phyloP scores from a whole-genome alignment of 2,329 filamentous ascomycete genomes.

The Pseudohalonectria lignicola region DNA sequence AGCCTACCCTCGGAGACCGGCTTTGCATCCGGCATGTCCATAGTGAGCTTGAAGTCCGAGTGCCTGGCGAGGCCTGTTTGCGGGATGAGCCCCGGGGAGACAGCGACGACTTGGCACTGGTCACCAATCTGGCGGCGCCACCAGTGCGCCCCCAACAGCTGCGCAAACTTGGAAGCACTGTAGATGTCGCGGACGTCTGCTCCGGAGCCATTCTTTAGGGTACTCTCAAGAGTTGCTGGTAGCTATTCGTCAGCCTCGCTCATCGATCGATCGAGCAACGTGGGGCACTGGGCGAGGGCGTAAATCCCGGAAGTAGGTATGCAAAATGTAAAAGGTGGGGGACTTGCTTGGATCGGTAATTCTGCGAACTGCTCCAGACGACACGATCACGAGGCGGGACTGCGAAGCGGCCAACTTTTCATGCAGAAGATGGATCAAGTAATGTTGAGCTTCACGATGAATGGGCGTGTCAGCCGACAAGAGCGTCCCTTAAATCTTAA shows the following conservation, averaged over 20 bases:
- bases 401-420: constrained; percentile 34
- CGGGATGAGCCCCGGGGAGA: constrained; percentile 41
- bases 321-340: not conserved
- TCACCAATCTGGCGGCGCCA: constrained; percentile 37
- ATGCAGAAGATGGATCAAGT: constrained; percentile 35
- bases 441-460: constrained; percentile 46
- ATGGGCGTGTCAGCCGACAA: no score
- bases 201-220: constrained; percentile 22
- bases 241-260: no score
- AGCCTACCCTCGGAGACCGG: constrained; percentile 31
- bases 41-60: constrained; percentile 14
- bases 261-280: no score
- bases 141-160: constrained; percentile 41
- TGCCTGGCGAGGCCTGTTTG: constrained; percentile 28
- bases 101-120: constrained; percentile 33
- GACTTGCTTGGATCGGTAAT: constrained; percentile 25
- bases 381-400: constrained; percentile 37
- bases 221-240: constrained; percentile 12
- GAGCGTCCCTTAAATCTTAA: no score
- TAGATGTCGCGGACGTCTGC: constrained; percentile 21
- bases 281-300: no score
- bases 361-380: constrained; percentile 32
- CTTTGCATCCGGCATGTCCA: constrained; percentile 34
- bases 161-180: constrained; percentile 34
- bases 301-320: no score